Percentiles rank a stretch among this genome's conserved stretches.
Evolutionary conservation across 371 early-diverging fungal species (phyloP).

Genomic region (Globomyces sp.): DNA sequence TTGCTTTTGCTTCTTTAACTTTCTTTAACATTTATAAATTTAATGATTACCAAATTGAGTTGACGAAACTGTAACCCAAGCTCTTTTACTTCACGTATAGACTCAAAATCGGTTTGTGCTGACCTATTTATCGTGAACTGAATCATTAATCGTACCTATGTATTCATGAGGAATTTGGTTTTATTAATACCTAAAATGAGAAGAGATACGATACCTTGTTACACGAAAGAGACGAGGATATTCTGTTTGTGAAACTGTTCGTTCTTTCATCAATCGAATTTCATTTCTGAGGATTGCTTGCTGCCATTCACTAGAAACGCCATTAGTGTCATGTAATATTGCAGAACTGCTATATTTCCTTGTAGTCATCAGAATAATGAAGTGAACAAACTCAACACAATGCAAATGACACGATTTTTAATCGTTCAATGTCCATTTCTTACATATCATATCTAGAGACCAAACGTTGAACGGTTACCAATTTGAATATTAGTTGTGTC

Average conservation of each 20-base stretch:
- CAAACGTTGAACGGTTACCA: too few relatives aligned
- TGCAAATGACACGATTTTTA: too few relatives aligned
- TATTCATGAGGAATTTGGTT: too few relatives aligned
- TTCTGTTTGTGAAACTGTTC: background rate
- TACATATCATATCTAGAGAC: too few relatives aligned
- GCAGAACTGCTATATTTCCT: too few relatives aligned
- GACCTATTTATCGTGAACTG: background rate
- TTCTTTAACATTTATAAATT: background rate
- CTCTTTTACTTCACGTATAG: conserved; percentile 7
- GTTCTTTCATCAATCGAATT: conserved; percentile 5
- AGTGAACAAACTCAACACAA: too few relatives aligned
- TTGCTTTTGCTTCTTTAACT: conserved; percentile 4
- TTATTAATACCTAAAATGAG: too few relatives aligned
- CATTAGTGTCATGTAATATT: too few relatives aligned
- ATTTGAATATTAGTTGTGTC: too few relatives aligned
- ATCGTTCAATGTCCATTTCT: too few relatives aligned
- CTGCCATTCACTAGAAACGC: background rate
- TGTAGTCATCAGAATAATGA: too few relatives aligned
- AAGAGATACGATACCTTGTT: background rate
- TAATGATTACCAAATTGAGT: background rate
- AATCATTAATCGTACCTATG: too few relatives aligned
- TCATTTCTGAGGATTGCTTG: background rate
- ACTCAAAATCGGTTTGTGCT: background rate
- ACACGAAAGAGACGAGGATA: background rate
- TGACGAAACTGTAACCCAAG: background rate